phyloP scores from a whole-genome alignment of 2,329 filamentous ascomycete species.

The Claviceps capensis region DNA sequence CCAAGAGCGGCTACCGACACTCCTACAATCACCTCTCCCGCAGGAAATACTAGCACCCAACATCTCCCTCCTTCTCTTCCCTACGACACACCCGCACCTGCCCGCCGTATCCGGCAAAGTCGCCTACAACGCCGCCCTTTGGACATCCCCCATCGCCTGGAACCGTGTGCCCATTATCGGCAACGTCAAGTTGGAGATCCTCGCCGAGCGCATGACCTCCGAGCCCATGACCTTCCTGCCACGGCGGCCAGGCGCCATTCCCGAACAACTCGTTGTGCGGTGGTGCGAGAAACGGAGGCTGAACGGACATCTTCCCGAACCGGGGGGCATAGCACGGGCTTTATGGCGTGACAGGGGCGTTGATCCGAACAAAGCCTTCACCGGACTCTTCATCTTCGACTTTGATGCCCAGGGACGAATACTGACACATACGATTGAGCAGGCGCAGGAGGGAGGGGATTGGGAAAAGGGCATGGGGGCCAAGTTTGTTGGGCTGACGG shows the following conservation, averaged over 20 bases:
- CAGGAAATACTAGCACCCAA: slow-evolving; percentile 65
- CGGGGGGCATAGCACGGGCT: slow-evolving; percentile 31
- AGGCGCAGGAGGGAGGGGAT: slow-evolving; percentile 68
- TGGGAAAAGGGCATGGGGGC: slow-evolving; percentile 73
- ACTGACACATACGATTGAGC: slow-evolving; percentile 82
- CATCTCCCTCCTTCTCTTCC: slow-evolving; percentile 58
- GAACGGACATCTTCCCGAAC: slow-evolving; percentile 14
- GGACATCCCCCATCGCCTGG: slow-evolving; percentile 95
- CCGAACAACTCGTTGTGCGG: slow-evolving; percentile 78
- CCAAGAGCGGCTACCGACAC: slow-evolving; percentile 51
- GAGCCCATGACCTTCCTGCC: slow-evolving; percentile 35
- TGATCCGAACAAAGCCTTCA: slow-evolving; percentile 63
- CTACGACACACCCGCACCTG: slow-evolving; percentile 71
- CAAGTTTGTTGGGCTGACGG: slow-evolving; percentile 79
- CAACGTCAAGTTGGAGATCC: slow-evolving; percentile 75
- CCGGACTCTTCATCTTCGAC: slow-evolving; percentile 86
- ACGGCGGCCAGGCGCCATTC: slow-evolving; percentile 36
- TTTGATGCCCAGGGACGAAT: slow-evolving; percentile 82
- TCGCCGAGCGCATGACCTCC: slow-evolving; percentile 77
- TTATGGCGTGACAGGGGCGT: slow-evolving; percentile 19
- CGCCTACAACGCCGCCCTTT: slow-evolving; percentile 83
- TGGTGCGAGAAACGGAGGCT: slow-evolving; percentile 48
- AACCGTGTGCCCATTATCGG: slow-evolving; percentile 82
- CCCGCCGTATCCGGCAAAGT: slow-evolving; percentile 85
- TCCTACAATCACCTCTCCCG: slow-evolving; percentile 53